A percentile compares a stretch with the other conserved stretches of the same genome.
phyloP scores from a whole-genome alignment of 495 filamentous ascomycete species.

The Podospora didyma region DNA sequence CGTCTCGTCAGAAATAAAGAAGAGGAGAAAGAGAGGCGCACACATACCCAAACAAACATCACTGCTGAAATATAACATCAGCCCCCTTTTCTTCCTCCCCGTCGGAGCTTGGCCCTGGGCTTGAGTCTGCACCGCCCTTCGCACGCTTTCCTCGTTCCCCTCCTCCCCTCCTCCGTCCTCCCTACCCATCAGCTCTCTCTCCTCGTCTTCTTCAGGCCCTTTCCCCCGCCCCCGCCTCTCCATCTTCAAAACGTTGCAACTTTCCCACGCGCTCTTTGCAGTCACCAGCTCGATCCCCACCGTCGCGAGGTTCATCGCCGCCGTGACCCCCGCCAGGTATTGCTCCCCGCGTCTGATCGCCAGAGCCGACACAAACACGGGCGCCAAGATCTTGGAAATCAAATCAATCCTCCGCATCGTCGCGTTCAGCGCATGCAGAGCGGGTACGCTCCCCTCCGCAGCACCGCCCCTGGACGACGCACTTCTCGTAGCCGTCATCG shows the following conservation, averaged over 20 bases:
- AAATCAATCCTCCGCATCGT: constrained; percentile 65
- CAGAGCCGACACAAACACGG: constrained; percentile 50
- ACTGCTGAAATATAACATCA: constrained; percentile 8
- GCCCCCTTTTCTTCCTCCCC: not conserved
- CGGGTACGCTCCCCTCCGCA: not conserved
- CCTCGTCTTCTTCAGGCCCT: not conserved
- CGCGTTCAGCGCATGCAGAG: constrained; percentile 46
- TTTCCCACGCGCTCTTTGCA: constrained; percentile 1
- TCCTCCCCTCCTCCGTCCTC: not conserved
- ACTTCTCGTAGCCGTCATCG: too few species aligned
- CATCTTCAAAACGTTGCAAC: not conserved
- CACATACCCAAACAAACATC: constrained; percentile 7
- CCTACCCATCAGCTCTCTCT: not conserved
- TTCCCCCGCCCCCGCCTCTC: constrained; percentile 1
- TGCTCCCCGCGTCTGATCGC: constrained; percentile 1
- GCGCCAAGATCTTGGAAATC: constrained; percentile 59
- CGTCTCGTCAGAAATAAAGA: not conserved
- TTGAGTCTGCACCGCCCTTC: not conserved
- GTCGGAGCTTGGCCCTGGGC: too few species aligned
- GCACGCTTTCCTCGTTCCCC: not conserved
- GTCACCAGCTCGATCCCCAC: constrained; percentile 5
- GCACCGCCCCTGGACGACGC: too few species aligned
- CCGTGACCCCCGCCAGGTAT: constrained; percentile 3
- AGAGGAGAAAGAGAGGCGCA: not conserved
- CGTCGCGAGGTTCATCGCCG: constrained; percentile 4